Conservation (phyloP, 371 early-diverging fungal genomes). For the Dichotomocladium elegans region DNA sequence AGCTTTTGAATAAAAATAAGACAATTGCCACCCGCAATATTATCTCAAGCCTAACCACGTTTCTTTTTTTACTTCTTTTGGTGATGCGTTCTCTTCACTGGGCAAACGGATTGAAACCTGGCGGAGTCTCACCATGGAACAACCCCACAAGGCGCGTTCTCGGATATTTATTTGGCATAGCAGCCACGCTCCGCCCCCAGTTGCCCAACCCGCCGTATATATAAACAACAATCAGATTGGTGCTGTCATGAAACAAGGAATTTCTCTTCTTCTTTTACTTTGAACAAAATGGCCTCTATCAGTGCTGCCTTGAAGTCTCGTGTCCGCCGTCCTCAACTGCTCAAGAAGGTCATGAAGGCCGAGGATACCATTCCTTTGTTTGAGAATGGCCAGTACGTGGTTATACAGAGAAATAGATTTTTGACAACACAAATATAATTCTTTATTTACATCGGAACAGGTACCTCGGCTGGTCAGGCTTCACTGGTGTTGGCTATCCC, state of each 20-base stretch:
- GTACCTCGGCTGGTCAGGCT: conserved; percentile 50
- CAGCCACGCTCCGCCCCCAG: too few relatives aligned
- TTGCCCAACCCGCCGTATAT: too few relatives aligned
- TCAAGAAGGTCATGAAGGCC: conserved; percentile 43
- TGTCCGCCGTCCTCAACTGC: conserved; percentile 45
- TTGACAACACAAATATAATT: background rate
- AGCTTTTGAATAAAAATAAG: too few relatives aligned
- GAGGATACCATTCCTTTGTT: conserved; percentile 47
- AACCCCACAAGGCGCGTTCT: too few relatives aligned
- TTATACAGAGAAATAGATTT: background rate
- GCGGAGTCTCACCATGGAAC: too few relatives aligned
- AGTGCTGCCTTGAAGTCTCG: conserved; percentile 45
- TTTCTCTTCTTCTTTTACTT: conserved; percentile 2
- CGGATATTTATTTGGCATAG: too few relatives aligned
- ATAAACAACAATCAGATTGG: too few relatives aligned
- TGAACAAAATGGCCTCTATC: conserved; percentile 30
- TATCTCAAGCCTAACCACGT: too few relatives aligned
- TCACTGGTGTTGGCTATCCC: conserved; percentile 54
- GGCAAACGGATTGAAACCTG: too few relatives aligned
- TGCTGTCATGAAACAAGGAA: background rate
- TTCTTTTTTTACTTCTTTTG: too few relatives aligned
- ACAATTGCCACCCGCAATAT: too few relatives aligned
- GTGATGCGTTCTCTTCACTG: too few relatives aligned
- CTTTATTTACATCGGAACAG: conserved; percentile 8
- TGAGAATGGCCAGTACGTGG: conserved; percentile 47